phyloP scores from a whole-genome alignment of 202 grass and related monocot species.

The Saccharum hybrid region DNA sequence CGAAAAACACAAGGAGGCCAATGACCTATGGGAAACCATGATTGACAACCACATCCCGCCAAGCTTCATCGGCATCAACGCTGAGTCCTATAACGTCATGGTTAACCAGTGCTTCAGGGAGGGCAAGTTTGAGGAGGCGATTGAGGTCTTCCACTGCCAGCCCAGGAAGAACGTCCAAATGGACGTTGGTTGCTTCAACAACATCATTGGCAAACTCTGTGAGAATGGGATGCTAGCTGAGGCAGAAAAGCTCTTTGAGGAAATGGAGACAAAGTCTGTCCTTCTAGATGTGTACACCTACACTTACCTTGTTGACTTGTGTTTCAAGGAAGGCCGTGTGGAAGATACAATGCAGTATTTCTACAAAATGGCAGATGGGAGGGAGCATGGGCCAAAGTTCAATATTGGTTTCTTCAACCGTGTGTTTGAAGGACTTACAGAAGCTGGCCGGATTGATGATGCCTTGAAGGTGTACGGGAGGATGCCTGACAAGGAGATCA shows the following conservation, averaged over 20 bases:
- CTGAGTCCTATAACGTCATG: slow-evolving; percentile 84
- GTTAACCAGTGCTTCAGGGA: slow-evolving; percentile 91
- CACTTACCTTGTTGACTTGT: slow-evolving; percentile 70
- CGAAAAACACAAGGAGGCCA: slow-evolving; percentile 70
- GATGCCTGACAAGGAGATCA: slow-evolving; percentile 77
- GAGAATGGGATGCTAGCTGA: slow-evolving; percentile 67
- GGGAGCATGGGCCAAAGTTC: slow-evolving; percentile 74
- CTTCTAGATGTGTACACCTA: slow-evolving; percentile 81
- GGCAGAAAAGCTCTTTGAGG: slow-evolving; percentile 76
- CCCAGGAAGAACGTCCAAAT: slow-evolving; percentile 72
- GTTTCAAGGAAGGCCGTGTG: slow-evolving; percentile 68
- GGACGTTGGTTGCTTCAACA: slow-evolving; percentile 94
- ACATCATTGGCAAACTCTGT: slow-evolving; percentile 85
- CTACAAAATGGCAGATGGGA: slow-evolving; percentile 67
- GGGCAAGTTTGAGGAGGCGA: slow-evolving; percentile 67
- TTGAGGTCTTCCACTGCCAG: slow-evolving; percentile 73
- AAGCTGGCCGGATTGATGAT: slow-evolving; percentile 60
- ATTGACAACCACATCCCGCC: slow-evolving; percentile 83
- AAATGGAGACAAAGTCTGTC: slow-evolving; percentile 86
- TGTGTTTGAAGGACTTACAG: slow-evolving; percentile 75
- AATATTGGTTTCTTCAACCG: slow-evolving; percentile 74
- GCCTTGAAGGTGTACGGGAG: slow-evolving; percentile 79
- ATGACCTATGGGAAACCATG: slow-evolving; percentile 79
- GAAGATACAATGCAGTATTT: slow-evolving; percentile 75
- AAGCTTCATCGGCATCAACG: slow-evolving; percentile 79